Evolutionary conservation across 306 rosid species (phyloP).

Genomic region (Vicia villosa): DNA sequence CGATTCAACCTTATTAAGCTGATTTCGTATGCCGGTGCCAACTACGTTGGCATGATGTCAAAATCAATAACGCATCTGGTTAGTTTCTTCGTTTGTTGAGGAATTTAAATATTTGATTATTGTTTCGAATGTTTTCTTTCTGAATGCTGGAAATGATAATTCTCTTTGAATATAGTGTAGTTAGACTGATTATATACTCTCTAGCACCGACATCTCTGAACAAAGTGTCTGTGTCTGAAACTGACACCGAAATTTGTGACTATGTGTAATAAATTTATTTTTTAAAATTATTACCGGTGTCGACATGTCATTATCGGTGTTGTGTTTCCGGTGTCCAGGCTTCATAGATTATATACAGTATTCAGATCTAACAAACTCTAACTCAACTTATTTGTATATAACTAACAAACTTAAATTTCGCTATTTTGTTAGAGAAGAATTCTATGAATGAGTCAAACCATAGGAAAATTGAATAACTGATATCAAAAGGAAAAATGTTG

Average conservation of each 20-base stretch:
- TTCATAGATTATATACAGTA: too few relatives aligned
- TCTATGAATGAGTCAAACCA: neutral
- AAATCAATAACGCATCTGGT: constrained; percentile 82
- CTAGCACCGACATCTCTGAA: too few relatives aligned
- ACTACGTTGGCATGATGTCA: constrained; percentile 70
- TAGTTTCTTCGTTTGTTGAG: constrained; percentile 16
- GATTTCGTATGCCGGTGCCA: constrained; percentile 67
- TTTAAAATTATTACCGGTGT: too few relatives aligned
- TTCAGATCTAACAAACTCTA: neutral
- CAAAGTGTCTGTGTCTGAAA: too few relatives aligned
- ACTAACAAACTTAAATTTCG: too few relatives aligned
- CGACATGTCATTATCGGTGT: too few relatives aligned
- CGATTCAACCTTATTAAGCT: constrained; percentile 75
- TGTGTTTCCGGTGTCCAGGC: too few relatives aligned
- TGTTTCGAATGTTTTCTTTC: neutral
- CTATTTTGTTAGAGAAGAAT: neutral
- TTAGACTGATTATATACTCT: neutral
- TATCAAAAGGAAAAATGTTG: neutral
- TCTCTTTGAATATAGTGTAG: neutral
- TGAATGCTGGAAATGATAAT: neutral
- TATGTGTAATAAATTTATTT: too few relatives aligned
- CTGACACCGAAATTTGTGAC: too few relatives aligned
- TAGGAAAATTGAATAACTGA: neutral
- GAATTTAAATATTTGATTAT: neutral
- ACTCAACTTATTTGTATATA: too few relatives aligned